Base-by-base conservation (phyloP, 345 rosid species). In the Xanthoceras sorbifolium region DNA sequence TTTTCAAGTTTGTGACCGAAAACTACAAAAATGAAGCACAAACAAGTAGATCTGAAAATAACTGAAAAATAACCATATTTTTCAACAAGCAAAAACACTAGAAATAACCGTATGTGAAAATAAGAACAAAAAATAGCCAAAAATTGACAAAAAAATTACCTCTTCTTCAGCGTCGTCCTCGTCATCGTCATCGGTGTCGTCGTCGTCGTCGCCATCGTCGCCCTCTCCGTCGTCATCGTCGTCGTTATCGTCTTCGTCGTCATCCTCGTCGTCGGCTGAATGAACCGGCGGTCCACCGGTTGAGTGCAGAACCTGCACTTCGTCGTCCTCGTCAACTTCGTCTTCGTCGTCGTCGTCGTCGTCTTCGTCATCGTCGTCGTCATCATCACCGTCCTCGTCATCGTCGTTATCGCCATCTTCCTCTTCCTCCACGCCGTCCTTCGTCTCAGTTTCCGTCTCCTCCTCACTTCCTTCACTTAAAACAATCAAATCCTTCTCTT, bases 301-400 rank as follows among this genome's bases (percentile, higher is more conserved):
- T 1, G 91, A 87, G 77, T 82, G 87, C 65, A 91, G 55, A 63
- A 85, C 86, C 84, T 87, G 92, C 65, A 83, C 93, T 8, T 85
- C 90, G 6, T 86, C 94, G 5, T 87, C 92, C 0, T 86, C 93
- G 0, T 79, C 94, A 0, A 70, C 92, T 0, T 81, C 94, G 0
- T 76, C 89, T 1, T 80, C 91, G 0, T 86, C 93, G 0, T 84
- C 94, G 0, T 81, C 92, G 0, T 79, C 86, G 17, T 72, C 88
- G 0, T 76, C 89, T 0, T 74, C 88, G 0, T 81, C 88, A 0
- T 82, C 90, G 0, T 69, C 89, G 0, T 67, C 89, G 0, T 85
- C 90, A 1, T 78, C 90, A 0, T 84, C 93, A 0, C 79, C 91
- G 0, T 84, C 91, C 0, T 84, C 90, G 0, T 76, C 86, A 0